Conservation (phyloP, 805 yeast species). For the Saturnispora dispora region DNA sequence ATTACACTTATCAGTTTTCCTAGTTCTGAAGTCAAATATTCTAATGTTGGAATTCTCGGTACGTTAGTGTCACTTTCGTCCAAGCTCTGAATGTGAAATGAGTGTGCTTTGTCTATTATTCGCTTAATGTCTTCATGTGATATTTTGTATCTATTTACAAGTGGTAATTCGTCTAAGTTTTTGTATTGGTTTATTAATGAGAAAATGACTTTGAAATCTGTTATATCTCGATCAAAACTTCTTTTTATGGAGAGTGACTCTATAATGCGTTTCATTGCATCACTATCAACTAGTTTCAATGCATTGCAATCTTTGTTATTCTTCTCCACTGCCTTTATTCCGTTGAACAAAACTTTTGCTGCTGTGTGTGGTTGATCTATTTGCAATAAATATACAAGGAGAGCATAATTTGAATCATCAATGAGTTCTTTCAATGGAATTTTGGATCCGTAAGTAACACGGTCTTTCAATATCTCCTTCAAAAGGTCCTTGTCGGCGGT, state of each 20-base stretch:
- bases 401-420: neutral
- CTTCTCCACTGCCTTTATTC: neutral
- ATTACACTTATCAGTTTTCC: constrained; percentile 10
- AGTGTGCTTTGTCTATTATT: constrained; percentile 13
- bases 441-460: neutral
- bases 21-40: constrained; percentile 13
- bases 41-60: constrained; percentile 2
- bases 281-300: neutral
- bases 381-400: neutral
- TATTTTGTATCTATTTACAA: constrained; percentile 1
- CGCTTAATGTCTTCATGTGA: constrained; percentile 3
- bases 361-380: constrained; percentile 6
- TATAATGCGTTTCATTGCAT: constrained; percentile 3
- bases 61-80: neutral
- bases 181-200: constrained; percentile 11
- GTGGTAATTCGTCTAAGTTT: constrained; percentile 5
- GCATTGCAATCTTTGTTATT: neutral
- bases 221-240: constrained; percentile 2
- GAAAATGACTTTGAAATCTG: constrained; percentile 9
- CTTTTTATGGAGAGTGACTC: constrained; percentile 12
- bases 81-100: neutral
- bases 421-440: neutral
- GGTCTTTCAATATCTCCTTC: neutral
- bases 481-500: neutral
- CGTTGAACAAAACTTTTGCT: neutral